Conservation (phyloP, 139 green algal species). For the Asterochloris erici region DNA sequence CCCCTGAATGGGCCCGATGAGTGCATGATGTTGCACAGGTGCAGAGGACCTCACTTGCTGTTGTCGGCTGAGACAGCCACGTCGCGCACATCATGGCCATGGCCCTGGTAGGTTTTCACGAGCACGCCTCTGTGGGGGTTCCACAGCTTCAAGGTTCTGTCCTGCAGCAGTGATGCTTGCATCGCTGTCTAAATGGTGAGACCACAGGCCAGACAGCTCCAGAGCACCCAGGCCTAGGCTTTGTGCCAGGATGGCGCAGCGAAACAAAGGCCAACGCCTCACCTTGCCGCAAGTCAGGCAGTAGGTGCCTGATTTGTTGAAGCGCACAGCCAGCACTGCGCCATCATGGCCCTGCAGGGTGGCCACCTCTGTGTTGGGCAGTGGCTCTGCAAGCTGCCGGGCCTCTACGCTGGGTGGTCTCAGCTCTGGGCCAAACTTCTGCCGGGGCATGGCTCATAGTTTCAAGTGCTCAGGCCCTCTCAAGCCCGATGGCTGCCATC, state of each 20-base stretch:
- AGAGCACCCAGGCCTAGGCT: neutral
- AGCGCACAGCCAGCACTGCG: constrained; percentile 77
- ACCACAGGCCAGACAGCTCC: neutral
- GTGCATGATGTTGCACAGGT: neutral
- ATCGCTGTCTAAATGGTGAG: neutral
- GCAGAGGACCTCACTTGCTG: constrained; percentile 47
- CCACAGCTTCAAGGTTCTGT: constrained; percentile 81
- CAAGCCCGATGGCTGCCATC: too few species aligned
- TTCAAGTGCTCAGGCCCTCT: too few species aligned
- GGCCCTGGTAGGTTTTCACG: constrained; percentile 84
- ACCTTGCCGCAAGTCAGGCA: constrained; percentile 84
- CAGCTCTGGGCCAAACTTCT: too few species aligned
- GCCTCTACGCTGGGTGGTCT: neutral
- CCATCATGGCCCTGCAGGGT: constrained; percentile 76
- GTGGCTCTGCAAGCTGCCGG: neutral
- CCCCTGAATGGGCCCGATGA: too few species aligned
- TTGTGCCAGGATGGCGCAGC: neutral
- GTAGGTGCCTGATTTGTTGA: constrained; percentile 82
- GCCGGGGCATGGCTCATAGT: too few species aligned
- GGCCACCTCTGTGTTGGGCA: constrained; percentile 5
- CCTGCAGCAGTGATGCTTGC: constrained; percentile 40
- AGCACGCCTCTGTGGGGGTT: constrained; percentile 73
- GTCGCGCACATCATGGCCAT: constrained; percentile 89
- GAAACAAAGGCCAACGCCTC: neutral
- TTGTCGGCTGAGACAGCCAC: constrained; percentile 76